Percentiles rank a stretch among this genome's conserved stretches.
Evolutionary conservation across 2,329 filamentous ascomycete species (phyloP).

Genomic region (Pseudocercospora cruenta): DNA sequence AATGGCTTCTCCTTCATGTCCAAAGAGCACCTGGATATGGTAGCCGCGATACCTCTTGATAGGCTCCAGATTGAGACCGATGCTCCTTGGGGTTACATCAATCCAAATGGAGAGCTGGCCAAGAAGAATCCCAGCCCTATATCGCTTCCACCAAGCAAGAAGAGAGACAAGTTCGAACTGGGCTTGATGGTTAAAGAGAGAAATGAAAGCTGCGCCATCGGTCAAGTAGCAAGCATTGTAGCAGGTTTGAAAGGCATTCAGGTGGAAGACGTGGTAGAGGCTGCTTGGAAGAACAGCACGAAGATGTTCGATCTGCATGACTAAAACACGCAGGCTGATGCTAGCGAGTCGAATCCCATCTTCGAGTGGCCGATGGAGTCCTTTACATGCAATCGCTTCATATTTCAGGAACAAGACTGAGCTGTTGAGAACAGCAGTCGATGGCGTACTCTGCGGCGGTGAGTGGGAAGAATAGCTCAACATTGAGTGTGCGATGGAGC

Average conservation of each 20-base stretch:
- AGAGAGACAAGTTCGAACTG: slow-evolving; percentile 54
- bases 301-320: slow-evolving; percentile 36
- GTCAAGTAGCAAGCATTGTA: slow-evolving; percentile 52
- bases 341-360: too few relatives aligned
- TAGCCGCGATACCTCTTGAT: slow-evolving; percentile 45
- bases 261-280: slow-evolving; percentile 49
- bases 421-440: too few relatives aligned
- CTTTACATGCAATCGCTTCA: too few relatives aligned
- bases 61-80: slow-evolving; percentile 54
- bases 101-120: slow-evolving; percentile 41
- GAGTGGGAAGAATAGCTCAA: too few relatives aligned
- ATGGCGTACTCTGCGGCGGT: too few relatives aligned
- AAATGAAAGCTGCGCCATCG: slow-evolving; percentile 57
- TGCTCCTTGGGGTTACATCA: slow-evolving; percentile 54
- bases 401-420: too few relatives aligned
- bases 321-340: too few relatives aligned
- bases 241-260: slow-evolving; percentile 52
- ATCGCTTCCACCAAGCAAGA: slow-evolving; percentile 42
- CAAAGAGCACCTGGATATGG: slow-evolving; percentile 48
- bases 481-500: too few relatives aligned
- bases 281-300: slow-evolving; percentile 44
- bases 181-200: slow-evolving; percentile 55
- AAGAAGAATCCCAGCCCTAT: slow-evolving; percentile 46
- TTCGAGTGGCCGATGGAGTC: too few relatives aligned
- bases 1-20: slow-evolving; percentile 55